Evolutionary conservation across 768 basidiomycete species (phyloP).

Genomic region (Phlegmacium glaucopus): DNA sequence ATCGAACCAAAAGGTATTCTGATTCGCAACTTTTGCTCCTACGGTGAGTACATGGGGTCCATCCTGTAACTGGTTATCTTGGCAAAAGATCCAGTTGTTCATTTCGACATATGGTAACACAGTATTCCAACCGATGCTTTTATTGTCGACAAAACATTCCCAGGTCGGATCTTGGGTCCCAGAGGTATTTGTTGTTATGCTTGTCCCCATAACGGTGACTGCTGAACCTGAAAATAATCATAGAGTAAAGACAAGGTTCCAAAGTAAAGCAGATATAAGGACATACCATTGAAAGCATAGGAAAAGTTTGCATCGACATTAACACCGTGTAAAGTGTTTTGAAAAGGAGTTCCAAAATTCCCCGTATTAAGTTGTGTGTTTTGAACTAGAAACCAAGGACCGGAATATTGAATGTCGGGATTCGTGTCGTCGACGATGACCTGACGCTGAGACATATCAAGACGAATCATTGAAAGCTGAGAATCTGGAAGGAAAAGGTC

Average conservation of each 20-base stretch:
- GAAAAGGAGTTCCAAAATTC: conserved; percentile 15
- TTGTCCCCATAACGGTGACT: conserved; percentile 18
- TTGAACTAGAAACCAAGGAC: conserved; percentile 9
- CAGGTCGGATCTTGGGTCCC: conserved; percentile 18
- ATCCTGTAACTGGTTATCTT: conserved; percentile 8
- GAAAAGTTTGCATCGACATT: conserved; percentile 11
- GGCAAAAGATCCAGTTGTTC: conserved; percentile 22
- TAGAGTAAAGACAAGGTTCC: conserved; percentile 3
- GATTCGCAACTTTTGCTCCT: conserved; percentile 9
- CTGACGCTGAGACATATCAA: conserved; percentile 1
- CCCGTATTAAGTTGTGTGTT: conserved; percentile 11
- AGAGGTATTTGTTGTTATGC: conserved; percentile 7
- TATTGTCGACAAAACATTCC: conserved; percentile 24
- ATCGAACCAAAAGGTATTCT: conserved; percentile 30
- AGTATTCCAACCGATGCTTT: conserved; percentile 8
- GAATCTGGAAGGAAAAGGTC: too few relatives aligned
- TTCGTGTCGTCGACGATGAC: conserved; percentile 20
- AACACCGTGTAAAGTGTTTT: conserved; percentile 17
- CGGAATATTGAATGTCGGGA: conserved; percentile 17
- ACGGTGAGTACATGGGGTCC: conserved; percentile 19
- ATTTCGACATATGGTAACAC: conserved; percentile 1
- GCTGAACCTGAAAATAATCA: conserved; percentile 4
- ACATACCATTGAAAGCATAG: conserved; percentile 11
- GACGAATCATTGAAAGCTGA: too few relatives aligned
- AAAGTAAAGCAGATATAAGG: background rate